phyloP scores from a whole-genome alignment of 352 stramenopile genomes.

The Pythium scleroteichum region DNA sequence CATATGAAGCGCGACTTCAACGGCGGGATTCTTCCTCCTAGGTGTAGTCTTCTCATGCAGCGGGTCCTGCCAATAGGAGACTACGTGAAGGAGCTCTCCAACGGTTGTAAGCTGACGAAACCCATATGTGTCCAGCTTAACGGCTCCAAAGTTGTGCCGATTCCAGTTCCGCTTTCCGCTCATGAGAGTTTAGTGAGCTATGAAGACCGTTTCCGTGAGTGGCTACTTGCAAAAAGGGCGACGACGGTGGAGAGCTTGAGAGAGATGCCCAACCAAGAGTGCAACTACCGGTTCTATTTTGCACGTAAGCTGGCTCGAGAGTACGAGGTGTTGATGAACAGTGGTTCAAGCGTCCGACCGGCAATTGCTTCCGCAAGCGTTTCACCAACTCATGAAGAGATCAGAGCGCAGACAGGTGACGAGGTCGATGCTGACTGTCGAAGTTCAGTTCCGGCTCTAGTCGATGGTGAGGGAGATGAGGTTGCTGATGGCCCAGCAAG shows the following conservation, averaged over 20 bases:
- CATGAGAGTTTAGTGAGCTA: slow-evolving; percentile 5
- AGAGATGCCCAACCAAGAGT: background rate
- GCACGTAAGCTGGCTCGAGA: background rate
- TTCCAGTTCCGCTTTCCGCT: slow-evolving; percentile 9
- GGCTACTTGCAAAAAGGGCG: background rate
- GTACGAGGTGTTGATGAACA: background rate
- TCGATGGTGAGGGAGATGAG: too few relatives aligned
- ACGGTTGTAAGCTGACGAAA: slow-evolving; percentile 1
- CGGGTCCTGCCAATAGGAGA: slow-evolving; percentile 5
- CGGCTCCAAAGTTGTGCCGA: slow-evolving; percentile 10
- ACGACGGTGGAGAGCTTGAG: background rate
- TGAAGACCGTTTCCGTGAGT: slow-evolving; percentile 11
- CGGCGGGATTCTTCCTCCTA: background rate
- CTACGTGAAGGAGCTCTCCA: slow-evolving; percentile 2
- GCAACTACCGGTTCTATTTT: slow-evolving; percentile 1
- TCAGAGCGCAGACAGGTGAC: too few relatives aligned
- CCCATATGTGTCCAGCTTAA: background rate
- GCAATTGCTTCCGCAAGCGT: too few relatives aligned
- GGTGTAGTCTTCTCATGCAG: background rate
- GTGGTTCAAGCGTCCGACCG: too few relatives aligned
- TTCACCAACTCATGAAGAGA: too few relatives aligned
- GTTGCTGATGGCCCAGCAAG: too few relatives aligned
- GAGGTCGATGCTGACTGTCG: too few relatives aligned
- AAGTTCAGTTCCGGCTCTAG: too few relatives aligned
- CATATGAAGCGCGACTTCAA: background rate